phyloP scores from a whole-genome alignment of 108 stramenopile genomes.

The Schizochytrium sp. region DNA sequence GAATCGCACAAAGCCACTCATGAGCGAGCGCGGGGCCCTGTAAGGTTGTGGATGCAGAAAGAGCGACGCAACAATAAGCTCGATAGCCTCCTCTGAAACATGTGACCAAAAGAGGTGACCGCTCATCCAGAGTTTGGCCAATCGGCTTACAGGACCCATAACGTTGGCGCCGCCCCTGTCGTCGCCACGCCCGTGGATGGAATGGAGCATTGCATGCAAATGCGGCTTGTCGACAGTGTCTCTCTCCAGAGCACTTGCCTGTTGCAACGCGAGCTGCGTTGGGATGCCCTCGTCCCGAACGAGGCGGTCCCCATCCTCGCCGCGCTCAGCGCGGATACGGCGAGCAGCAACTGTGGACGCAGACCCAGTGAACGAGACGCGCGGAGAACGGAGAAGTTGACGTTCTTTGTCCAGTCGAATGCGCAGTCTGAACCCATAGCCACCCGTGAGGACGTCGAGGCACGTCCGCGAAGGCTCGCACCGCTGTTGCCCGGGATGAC shows the following conservation, averaged over 20 bases:
- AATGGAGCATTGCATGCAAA: not conserved
- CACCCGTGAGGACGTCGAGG: not conserved
- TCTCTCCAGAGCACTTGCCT: not conserved
- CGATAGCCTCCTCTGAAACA: not conserved
- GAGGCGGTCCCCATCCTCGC: not conserved
- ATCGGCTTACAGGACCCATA: not conserved
- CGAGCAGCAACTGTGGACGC: not conserved
- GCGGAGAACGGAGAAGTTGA: not conserved
- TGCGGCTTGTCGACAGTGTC: not conserved
- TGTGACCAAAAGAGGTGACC: not conserved
- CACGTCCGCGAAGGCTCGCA: not conserved
- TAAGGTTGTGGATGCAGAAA: conserved; percentile 2
- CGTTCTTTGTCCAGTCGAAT: not conserved
- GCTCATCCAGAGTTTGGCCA: conserved; percentile 6
- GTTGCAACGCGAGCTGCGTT: not conserved
- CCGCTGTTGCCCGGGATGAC: not conserved
- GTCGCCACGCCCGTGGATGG: not conserved
- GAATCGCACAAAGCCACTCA: not conserved
- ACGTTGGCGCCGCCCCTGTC: not conserved
- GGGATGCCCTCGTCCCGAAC: not conserved
- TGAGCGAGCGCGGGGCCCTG: not conserved
- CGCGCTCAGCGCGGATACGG: not conserved
- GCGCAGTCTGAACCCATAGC: not conserved
- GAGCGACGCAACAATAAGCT: not conserved
- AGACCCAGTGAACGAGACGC: not conserved